These are phyloP conservation scores for Sanguinoderma infundibulare DNA, from an alignment of 1,284 basidiomycete genomes.

Conservation along the genomic window DNA sequence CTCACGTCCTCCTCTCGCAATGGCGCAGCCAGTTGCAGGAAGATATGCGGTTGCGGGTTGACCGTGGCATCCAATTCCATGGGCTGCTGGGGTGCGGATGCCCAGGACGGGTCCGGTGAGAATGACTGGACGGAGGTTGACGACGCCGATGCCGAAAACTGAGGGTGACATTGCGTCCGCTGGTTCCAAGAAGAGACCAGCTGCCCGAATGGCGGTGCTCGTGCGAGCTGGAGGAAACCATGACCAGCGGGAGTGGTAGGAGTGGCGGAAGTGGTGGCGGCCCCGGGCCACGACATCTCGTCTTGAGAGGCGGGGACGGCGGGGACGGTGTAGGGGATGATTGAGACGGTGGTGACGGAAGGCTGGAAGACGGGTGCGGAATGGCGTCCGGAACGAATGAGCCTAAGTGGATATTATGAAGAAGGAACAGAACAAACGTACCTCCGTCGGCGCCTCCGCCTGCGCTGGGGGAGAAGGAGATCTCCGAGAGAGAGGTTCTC, in stretches of 20 bases:
- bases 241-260: too few relatives aligned
- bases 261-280: neutral
- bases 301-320: neutral
- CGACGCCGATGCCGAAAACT: too few relatives aligned
- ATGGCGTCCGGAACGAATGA: neutral
- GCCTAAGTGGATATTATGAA: neutral
- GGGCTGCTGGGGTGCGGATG: neutral
- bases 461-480: neutral
- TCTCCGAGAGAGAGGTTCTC: neutral
- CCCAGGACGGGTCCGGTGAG: too few relatives aligned
- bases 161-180: too few relatives aligned
- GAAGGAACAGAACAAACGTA: neutral
- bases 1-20: neutral
- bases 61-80: too few relatives aligned
- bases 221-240: too few relatives aligned
- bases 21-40: neutral
- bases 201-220: too few relatives aligned
- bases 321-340: neutral
- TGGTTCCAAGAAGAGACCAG: too few relatives aligned
- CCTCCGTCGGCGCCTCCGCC: neutral
- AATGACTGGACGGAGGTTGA: too few relatives aligned
- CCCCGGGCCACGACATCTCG: neutral
- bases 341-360: neutral
- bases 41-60: neutral
- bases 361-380: neutral